Percentiles rank a stretch among this genome's conserved stretches.
phyloP scores from a whole-genome alignment of 176 grass and related monocot genomes.

The Triticum aestivum region DNA sequence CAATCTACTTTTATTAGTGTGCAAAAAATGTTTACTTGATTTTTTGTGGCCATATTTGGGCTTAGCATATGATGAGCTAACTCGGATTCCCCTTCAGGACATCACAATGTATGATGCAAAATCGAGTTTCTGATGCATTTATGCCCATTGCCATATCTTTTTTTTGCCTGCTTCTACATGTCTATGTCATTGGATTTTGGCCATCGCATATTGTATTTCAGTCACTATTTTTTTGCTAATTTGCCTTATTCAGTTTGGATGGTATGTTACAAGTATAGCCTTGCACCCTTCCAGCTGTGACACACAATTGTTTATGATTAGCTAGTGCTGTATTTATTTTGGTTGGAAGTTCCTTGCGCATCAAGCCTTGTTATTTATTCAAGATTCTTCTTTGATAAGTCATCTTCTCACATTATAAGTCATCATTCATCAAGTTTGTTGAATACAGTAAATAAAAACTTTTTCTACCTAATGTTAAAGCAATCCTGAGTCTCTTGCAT shows the following conservation, averaged over 20 bases:
- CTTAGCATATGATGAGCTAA: constrained; percentile 64
- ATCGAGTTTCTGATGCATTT: constrained; percentile 74
- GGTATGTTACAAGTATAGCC: neutral
- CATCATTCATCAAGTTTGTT: too few relatives aligned
- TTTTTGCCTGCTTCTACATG: neutral
- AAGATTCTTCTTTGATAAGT: neutral
- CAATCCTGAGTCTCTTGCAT: too few relatives aligned
- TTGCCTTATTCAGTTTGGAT: neutral
- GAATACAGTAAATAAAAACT: too few relatives aligned
- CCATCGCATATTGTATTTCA: neutral
- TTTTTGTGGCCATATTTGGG: neutral
- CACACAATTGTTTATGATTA: neutral
- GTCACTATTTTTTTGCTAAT: too few relatives aligned
- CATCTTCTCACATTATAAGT: too few relatives aligned
- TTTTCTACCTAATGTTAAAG: too few relatives aligned
- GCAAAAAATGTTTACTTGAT: neutral
- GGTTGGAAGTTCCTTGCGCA: neutral
- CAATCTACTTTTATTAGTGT: neutral
- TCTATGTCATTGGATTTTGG: neutral
- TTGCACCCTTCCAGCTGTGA: neutral
- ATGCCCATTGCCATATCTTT: neutral
- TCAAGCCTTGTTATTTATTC: neutral
- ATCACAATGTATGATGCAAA: constrained; percentile 84
- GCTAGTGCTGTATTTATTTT: neutral
- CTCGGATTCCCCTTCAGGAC: constrained; percentile 99